Evolutionary conservation across 257 asterid genomes (phyloP), one percentile per base, ranked within the genome.

Genomic region (Catharanthus roseus): DNA sequence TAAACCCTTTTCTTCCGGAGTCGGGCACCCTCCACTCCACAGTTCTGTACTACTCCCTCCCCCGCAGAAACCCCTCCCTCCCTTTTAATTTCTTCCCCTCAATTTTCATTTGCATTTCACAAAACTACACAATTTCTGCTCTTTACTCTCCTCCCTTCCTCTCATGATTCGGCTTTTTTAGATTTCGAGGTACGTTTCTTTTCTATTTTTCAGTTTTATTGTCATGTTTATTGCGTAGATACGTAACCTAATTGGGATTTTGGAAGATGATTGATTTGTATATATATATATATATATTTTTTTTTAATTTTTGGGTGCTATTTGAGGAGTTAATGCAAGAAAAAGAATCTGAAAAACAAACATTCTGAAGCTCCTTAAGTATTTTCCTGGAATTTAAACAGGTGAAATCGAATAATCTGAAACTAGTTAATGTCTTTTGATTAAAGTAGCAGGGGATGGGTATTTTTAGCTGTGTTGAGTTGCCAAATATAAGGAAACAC

Each of bases 191-290:
- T 58, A 15, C 65, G 29, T 29, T 58, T 16, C 6, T 15, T 15
- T 29, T 58, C 51, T 45, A 19, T 23, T 5, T 13, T 31, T 31
- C 24, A 5, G 31, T 58, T 57, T 26, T 57, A 15, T 10, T 28
- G 39, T 57, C n/a, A n/a, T n/a, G n/a, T n/a, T n/a, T n/a, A n/a
- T n/a, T n/a, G n/a, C 0, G 3, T 4, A 6, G 10, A 24, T 57
- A 57, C n/a, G 64, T 58, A 31, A 58, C 65, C 65, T 58, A 58
- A 58, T 58, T 21, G 65, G 41, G 31, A 29, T 58, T 58, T 58
- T 39, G n/a, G 1, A 31, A 58, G 23, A 4, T 5, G 1, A 58
- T 9, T 29, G 41, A 28, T 58, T 38, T 38, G 7, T 38, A n/a
- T n/a, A n/a, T n/a, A n/a, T n/a, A n/a, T n/a, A n/a, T n/a, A n/a